These are phyloP conservation scores for Boletus sensibilis DNA, from an alignment of 768 basidiomycete species.

Conservation along the genomic window DNA sequence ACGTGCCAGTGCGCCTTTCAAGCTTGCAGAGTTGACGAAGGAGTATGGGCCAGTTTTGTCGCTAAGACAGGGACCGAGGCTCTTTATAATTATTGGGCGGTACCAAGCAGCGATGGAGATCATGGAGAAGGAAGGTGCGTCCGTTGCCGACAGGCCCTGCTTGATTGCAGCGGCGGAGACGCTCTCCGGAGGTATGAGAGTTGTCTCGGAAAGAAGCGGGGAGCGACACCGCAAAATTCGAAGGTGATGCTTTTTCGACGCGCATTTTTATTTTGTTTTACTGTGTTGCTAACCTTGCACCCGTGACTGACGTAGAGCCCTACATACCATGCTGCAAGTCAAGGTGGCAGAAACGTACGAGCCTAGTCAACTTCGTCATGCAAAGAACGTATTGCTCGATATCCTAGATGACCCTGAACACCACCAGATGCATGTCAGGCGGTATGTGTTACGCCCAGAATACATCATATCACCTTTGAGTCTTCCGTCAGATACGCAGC, in stretches of 20 bases:
- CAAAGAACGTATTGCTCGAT: conserved; percentile 2
- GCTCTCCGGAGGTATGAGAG: conserved; percentile 5
- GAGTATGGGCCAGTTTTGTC: conserved; percentile 7
- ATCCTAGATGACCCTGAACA: conserved; percentile 4
- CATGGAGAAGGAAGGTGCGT: conserved; percentile 12
- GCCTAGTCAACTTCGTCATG: conserved; percentile 5
- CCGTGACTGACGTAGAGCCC: neutral
- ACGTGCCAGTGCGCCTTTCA: neutral
- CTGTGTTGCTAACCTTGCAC: neutral
- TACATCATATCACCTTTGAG: neutral
- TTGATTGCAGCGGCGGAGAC: conserved; percentile 5
- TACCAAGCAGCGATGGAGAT: conserved; percentile 12
- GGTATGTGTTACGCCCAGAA: neutral
- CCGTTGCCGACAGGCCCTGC: conserved; percentile 3
- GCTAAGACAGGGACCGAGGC: neutral
- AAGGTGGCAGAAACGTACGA: conserved; percentile 3
- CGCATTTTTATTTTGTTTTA: neutral
- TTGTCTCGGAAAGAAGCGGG: conserved; percentile 2
- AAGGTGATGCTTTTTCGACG: neutral
- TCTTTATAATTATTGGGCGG: conserved; percentile 7
- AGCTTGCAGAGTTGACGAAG: conserved; percentile 7
- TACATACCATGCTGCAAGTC: conserved; percentile 3
- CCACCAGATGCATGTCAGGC: conserved; percentile 6
- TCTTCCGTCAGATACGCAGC: conserved; percentile 1
- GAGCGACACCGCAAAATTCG: neutral